These are phyloP conservation scores for Serpula lacrymans DNA, from an alignment of 768 basidiomycete genomes.

Conservation along the genomic window DNA sequence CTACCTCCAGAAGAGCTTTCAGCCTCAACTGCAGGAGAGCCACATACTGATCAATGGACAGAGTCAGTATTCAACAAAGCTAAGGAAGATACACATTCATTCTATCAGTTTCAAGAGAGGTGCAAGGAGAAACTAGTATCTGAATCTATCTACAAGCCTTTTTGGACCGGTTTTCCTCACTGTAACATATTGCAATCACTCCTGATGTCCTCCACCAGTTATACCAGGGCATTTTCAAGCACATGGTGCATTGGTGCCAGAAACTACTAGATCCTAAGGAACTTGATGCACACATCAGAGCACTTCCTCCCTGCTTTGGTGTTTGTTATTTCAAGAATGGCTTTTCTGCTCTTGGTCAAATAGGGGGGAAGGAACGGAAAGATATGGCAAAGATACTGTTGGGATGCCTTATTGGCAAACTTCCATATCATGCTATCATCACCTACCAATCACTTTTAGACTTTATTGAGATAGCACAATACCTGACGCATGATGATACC, in stretches of 20 bases:
- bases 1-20: no score
- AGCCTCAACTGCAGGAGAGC: no score
- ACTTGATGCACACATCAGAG: constrained; percentile 12
- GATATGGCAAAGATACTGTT: constrained; percentile 33
- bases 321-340: constrained; percentile 38
- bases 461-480: constrained; percentile 27
- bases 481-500: constrained; percentile 6
- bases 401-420: constrained; percentile 24
- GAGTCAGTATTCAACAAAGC: no score
- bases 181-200: constrained; percentile 40
- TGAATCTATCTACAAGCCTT: constrained; percentile 23
- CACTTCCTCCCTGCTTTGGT: constrained; percentile 9
- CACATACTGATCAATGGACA: no score
- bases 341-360: constrained; percentile 38
- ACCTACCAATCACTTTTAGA: constrained; percentile 18
- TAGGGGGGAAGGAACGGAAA: constrained; percentile 42
- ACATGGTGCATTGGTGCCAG: constrained; percentile 35
- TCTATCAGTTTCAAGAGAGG: no score
- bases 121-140: no score
- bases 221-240: constrained; percentile 46
- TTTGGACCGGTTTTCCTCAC: constrained; percentile 39
- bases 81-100: no score
- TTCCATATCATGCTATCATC: not conserved
- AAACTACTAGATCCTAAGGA: constrained; percentile 7
- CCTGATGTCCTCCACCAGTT: constrained; percentile 46